These are phyloP conservation scores for Neurospora pannonica DNA, from an alignment of 495 filamentous ascomycete species.

Conservation along the genomic window DNA sequence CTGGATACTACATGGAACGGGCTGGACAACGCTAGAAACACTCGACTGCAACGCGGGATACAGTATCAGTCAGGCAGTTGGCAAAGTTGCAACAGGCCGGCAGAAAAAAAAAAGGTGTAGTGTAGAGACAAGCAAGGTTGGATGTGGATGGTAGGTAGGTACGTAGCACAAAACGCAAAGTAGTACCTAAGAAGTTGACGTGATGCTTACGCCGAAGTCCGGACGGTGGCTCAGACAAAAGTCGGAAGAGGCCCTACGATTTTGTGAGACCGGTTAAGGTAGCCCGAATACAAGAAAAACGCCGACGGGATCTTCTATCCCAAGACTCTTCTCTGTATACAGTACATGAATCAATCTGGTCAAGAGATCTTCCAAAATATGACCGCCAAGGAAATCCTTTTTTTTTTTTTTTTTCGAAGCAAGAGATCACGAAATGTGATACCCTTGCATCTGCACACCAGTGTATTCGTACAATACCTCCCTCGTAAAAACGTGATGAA, in stretches of 20 bases:
- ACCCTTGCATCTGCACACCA: not conserved
- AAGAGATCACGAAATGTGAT: not conserved
- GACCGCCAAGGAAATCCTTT: not conserved
- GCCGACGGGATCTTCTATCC: not conserved
- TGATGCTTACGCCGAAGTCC: not conserved
- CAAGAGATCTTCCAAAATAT: not conserved
- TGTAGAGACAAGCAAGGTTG: not conserved
- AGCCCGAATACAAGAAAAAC: not conserved
- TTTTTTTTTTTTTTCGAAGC: not conserved
- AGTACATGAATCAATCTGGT: not conserved
- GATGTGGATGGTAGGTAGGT: not conserved
- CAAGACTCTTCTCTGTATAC: not conserved
- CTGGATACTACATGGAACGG: not conserved
- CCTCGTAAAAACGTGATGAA: not conserved
- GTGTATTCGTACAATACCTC: no score
- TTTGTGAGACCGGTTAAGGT: not conserved
- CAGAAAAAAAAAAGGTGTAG: not conserved
- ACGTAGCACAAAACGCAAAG: not conserved
- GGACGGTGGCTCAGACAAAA: not conserved
- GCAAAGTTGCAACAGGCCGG: not conserved
- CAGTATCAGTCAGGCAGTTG: not conserved
- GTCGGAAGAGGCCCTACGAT: not conserved
- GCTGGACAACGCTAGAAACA: not conserved
- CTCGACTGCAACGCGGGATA: not conserved
- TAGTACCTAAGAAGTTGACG: not conserved